Evolutionary conservation across 306 rosid genomes (phyloP), one percentile per base, ranked within the genome.

Genomic region (Lathyrus sativus): DNA sequence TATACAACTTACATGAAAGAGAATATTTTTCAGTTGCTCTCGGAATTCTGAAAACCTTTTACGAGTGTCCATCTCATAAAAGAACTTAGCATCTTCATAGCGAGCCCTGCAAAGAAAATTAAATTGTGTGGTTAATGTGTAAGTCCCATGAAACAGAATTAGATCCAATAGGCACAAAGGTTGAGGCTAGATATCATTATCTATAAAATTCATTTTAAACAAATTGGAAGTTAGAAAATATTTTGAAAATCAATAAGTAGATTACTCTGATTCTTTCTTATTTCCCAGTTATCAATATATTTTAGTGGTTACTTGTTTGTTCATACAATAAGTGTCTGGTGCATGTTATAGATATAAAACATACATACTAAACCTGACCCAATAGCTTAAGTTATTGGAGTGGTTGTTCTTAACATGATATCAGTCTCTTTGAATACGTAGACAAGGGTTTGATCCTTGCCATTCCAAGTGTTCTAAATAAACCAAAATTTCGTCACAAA

Each of bases 41-140:
- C 87, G 85, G 60, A 89, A 90, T 74, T 92, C 95, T 33, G 87
- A 80, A 78, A 92, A 80, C 62, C 66, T 83, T 85, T 88, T 92
- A 12, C 76, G 72, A 6, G 88, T 86, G 75, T 92, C 96, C 78
- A 82, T 70, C 87, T 80, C 89, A 51, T 92, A 92, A 82, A 92
- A 92, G 84, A 92, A 92, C 66, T 89, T 92, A 1, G 98, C 98
- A 89, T 92, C 98, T 84, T 92, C 96, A 76, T 87, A 92, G 67
- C 96, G 93, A 62, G 98, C 95, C 76, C 96, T 92, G 85, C 82
- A 89, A 70, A 68, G 58, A 82, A 41, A 71, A 28, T 68, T 11
- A 49, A 58, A 37, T 11, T 48, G 59, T 7, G 49, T 24, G 24
- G 73, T 78, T 15, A 42, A 67, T 37, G 76, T 58, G 24, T 56